These are phyloP conservation scores for Lotmaria passim DNA, from an alignment of 208 protist species.

Conservation along the genomic window DNA sequence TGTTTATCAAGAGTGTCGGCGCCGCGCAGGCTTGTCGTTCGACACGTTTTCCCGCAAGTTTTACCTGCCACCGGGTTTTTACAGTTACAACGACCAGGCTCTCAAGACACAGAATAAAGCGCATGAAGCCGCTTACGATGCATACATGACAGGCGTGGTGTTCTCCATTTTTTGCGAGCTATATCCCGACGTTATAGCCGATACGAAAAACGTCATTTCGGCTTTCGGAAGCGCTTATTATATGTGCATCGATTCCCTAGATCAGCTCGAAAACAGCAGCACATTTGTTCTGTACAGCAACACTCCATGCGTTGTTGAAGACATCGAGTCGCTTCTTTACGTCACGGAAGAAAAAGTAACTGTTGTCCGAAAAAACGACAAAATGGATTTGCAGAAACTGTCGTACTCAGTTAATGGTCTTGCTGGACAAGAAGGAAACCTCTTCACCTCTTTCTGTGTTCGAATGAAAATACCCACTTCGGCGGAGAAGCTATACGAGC, in stretches of 20 bases:
- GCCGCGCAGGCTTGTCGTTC: constrained; percentile 11
- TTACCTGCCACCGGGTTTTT: constrained; percentile 50
- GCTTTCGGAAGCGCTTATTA: constrained; percentile 52
- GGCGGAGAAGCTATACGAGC: neutral
- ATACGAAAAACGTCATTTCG: constrained; percentile 60
- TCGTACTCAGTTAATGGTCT: constrained; percentile 19
- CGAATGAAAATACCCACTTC: neutral
- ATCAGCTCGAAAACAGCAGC: constrained; percentile 10
- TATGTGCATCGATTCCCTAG: constrained; percentile 19
- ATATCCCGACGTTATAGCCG: constrained; percentile 7
- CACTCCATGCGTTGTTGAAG: constrained; percentile 10
- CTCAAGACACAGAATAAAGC: constrained; percentile 37
- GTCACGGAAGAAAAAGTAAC: constrained; percentile 6
- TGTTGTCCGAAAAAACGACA: neutral
- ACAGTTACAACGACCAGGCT: constrained; percentile 50
- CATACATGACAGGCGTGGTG: constrained; percentile 78
- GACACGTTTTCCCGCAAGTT: constrained; percentile 33
- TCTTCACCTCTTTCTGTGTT: constrained; percentile 29
- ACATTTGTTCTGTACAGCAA: constrained; percentile 26
- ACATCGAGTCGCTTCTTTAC: constrained; percentile 33
- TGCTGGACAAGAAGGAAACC: neutral
- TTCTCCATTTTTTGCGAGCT: constrained; percentile 36
- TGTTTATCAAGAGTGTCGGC: constrained; percentile 48
- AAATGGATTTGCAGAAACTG: constrained; percentile 25
- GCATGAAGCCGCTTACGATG: constrained; percentile 76